Evolutionary conservation across 495 filamentous ascomycete species (phyloP).

Genomic region (Aspergillus baeticus): DNA sequence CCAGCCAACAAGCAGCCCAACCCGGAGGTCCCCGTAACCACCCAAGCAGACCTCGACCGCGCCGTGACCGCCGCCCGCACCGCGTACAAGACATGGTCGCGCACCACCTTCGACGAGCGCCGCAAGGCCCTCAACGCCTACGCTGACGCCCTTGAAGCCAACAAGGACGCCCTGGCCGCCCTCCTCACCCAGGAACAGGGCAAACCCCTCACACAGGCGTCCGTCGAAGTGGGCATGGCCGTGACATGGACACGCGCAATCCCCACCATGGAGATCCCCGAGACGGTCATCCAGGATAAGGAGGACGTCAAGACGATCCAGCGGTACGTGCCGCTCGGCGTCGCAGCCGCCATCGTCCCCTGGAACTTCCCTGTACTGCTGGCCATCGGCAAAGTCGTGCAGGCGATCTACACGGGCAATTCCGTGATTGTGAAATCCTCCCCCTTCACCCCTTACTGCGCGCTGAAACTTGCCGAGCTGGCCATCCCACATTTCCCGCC

Average conservation of each 20-base stretch:
- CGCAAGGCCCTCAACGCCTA: slow-evolving; percentile 54
- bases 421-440: slow-evolving; percentile 60
- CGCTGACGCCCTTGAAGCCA: slow-evolving; percentile 43
- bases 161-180: slow-evolving; percentile 45
- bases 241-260: slow-evolving; percentile 24
- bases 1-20: slow-evolving; percentile 26
- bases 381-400: slow-evolving; percentile 55
- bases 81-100: slow-evolving; percentile 53
- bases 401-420: slow-evolving; percentile 59
- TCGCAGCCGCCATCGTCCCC: slow-evolving; percentile 59
- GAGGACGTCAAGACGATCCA: slow-evolving; percentile 45
- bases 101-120: slow-evolving; percentile 51
- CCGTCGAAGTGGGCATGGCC: slow-evolving; percentile 27
- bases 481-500: slow-evolving; percentile 59
- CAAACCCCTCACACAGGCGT: slow-evolving; percentile 44
- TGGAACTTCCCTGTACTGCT: slow-evolving; percentile 63
- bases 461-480: slow-evolving; percentile 53
- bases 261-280: slow-evolving; percentile 22
- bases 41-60: slow-evolving; percentile 51
- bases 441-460: slow-evolving; percentile 67
- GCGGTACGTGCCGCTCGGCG: slow-evolving; percentile 57
- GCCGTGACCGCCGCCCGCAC: slow-evolving; percentile 46
- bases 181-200: slow-evolving; percentile 57
- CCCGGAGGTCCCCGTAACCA: slow-evolving; percentile 54
- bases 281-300: slow-evolving; percentile 45